phyloP scores from a whole-genome alignment of 208 protist species.

The Leishmania arabica region DNA sequence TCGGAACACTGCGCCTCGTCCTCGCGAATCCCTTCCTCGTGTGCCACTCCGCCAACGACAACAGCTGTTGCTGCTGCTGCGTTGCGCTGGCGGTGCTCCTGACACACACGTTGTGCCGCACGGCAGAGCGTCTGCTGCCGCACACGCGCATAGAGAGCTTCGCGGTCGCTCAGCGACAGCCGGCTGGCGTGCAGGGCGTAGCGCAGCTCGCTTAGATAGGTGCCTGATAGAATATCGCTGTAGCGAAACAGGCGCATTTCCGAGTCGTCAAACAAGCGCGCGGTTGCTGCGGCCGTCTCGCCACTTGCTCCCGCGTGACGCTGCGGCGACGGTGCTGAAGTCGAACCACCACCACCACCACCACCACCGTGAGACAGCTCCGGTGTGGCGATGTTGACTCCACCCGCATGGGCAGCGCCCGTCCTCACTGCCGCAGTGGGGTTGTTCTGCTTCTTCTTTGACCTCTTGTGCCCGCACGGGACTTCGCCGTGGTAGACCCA shows the following conservation, averaged over 20 bases:
- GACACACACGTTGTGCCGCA: slow-evolving; percentile 31
- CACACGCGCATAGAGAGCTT: slow-evolving; percentile 55
- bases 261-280: slow-evolving; percentile 36
- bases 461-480: slow-evolving; percentile 4
- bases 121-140: slow-evolving; percentile 43
- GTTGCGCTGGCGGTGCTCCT: slow-evolving; percentile 13
- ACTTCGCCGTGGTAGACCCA: slow-evolving; percentile 31
- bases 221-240: slow-evolving; percentile 48
- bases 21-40: neutral
- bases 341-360: neutral
- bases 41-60: neutral
- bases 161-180: slow-evolving; percentile 55
- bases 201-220: slow-evolving; percentile 35
- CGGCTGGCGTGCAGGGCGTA: slow-evolving; percentile 47
- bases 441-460: neutral
- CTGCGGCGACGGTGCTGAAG: neutral
- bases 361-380: neutral
- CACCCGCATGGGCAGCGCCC: neutral
- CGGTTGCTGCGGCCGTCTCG: neutral
- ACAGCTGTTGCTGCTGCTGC: neutral
- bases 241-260: slow-evolving; percentile 64
- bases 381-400: neutral
- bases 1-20: neutral
- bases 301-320: neutral
- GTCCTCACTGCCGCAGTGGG: neutral